These are phyloP conservation scores for Ophiostoma sp. DNA, from an alignment of 2,329 filamentous ascomycete species.

Conservation along the genomic window DNA sequence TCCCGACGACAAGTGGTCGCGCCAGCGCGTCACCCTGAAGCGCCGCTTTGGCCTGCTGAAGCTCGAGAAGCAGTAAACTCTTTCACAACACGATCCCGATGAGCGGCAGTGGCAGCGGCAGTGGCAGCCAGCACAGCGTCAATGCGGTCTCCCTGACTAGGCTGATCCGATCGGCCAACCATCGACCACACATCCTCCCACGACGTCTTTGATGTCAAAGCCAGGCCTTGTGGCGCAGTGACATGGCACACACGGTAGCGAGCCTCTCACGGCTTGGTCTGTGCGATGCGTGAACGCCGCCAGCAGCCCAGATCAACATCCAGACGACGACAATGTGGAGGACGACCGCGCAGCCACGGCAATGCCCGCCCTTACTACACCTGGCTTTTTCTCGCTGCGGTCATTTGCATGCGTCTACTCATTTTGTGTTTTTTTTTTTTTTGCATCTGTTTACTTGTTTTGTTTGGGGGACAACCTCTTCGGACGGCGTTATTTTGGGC, in stretches of 20 bases:
- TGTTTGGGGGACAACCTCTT: neutral
- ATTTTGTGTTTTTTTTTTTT: neutral
- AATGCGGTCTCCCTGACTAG: neutral
- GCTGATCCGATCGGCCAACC: neutral
- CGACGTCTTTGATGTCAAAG: too few species aligned
- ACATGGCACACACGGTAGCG: too few species aligned
- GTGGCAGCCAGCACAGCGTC: neutral
- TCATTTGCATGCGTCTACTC: neutral
- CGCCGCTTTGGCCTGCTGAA: conserved; percentile 84
- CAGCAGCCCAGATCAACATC: too few species aligned
- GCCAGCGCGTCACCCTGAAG: conserved; percentile 91
- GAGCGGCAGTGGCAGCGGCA: neutral
- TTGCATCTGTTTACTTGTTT: neutral
- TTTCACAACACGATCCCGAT: neutral
- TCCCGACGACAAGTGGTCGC: conserved; percentile 97
- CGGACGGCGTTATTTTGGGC: conserved; percentile 5
- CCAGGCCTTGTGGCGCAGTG: too few species aligned
- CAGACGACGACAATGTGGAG: too few species aligned
- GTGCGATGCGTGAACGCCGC: too few species aligned
- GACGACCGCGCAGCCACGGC: neutral
- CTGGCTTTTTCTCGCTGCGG: too few species aligned
- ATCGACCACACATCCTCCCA: neutral
- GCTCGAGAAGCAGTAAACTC: conserved; percentile 35
- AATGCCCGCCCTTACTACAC: neutral
- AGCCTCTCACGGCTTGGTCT: too few species aligned